These are phyloP conservation scores for Claviceps spartinae DNA, from an alignment of 2,329 filamentous ascomycete genomes.

Conservation along the genomic window DNA sequence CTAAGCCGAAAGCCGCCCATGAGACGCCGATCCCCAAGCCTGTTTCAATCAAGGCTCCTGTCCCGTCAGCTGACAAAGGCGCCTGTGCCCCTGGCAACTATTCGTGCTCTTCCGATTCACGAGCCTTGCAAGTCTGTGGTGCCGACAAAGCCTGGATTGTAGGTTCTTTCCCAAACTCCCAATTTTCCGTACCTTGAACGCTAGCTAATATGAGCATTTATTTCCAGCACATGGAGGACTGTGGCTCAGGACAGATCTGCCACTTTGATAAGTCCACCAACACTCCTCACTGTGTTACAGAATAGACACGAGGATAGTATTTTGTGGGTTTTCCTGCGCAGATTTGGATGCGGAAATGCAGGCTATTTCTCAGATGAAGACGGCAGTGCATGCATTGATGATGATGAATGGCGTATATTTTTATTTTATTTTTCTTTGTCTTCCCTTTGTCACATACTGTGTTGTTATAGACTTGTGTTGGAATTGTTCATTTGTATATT, in stretches of 20 bases:
- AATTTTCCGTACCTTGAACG: too few species aligned
- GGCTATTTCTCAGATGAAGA: background rate
- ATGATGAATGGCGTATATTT: background rate
- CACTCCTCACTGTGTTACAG: constrained; percentile 1
- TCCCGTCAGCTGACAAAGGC: background rate
- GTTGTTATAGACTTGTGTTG: background rate
- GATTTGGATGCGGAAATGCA: too few species aligned
- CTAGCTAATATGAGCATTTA: background rate
- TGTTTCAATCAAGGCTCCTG: background rate
- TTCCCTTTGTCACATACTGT: background rate
- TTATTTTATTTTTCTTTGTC: background rate
- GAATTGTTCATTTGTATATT: too few species aligned
- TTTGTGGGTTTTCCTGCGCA: too few species aligned
- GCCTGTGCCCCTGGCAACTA: constrained; percentile 1
- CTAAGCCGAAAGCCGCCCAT: background rate
- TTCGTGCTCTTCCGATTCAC: background rate
- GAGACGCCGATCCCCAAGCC: background rate
- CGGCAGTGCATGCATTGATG: background rate
- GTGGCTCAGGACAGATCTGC: background rate
- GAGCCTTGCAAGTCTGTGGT: constrained; percentile 2
- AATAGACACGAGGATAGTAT: too few species aligned
- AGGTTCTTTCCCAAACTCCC: background rate
- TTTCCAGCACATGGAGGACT: background rate
- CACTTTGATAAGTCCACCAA: constrained; percentile 1
- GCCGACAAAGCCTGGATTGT: background rate